Percentiles rank a stretch among this genome's conserved stretches.
These are phyloP conservation scores for Thymus quinquecostatus DNA, from an alignment of 257 asterid genomes.

Conservation along the genomic window DNA sequence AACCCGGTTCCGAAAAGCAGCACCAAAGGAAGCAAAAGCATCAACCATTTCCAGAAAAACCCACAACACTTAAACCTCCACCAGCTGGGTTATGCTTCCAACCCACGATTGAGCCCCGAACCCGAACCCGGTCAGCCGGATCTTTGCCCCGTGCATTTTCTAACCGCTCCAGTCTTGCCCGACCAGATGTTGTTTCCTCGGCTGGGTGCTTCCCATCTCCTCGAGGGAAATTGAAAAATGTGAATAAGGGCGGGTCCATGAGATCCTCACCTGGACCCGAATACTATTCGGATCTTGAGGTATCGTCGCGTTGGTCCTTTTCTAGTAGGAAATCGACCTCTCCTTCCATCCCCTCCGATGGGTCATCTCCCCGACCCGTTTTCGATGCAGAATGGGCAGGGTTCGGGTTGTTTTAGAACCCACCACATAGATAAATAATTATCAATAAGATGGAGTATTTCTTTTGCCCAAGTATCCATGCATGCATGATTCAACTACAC, in stretches of 20 bases:
- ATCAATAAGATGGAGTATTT: background rate
- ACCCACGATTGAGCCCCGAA: slow-evolving; percentile 41
- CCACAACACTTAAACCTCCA: slow-evolving; percentile 64
- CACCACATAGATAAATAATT: background rate
- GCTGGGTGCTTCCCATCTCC: slow-evolving; percentile 65
- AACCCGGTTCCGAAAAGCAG: slow-evolving; percentile 14
- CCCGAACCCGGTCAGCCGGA: slow-evolving; percentile 34
- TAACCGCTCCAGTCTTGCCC: slow-evolving; percentile 31
- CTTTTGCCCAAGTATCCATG: background rate
- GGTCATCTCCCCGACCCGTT: slow-evolving; percentile 47
- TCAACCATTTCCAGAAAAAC: slow-evolving; percentile 31
- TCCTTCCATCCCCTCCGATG: slow-evolving; percentile 45
- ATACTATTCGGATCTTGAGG: slow-evolving; percentile 52
- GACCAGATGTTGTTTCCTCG: slow-evolving; percentile 35
- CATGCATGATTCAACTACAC: background rate
- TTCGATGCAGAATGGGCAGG: slow-evolving; percentile 56
- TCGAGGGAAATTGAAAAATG: slow-evolving; percentile 30
- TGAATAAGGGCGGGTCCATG: slow-evolving; percentile 6
- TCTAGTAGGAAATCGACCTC: slow-evolving; percentile 55
- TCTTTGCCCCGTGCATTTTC: slow-evolving; percentile 45
- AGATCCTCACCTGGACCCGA: slow-evolving; percentile 31
- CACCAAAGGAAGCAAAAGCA: slow-evolving; percentile 30
- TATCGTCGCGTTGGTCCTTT: slow-evolving; percentile 46
- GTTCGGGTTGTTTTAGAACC: slow-evolving; percentile 50
- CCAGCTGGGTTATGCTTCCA: slow-evolving; percentile 52